Evolutionary conservation across 2,329 filamentous ascomycete species (phyloP), one percentile per base, ranked within the genome.

Genomic region (Aspergillus sp.): DNA sequence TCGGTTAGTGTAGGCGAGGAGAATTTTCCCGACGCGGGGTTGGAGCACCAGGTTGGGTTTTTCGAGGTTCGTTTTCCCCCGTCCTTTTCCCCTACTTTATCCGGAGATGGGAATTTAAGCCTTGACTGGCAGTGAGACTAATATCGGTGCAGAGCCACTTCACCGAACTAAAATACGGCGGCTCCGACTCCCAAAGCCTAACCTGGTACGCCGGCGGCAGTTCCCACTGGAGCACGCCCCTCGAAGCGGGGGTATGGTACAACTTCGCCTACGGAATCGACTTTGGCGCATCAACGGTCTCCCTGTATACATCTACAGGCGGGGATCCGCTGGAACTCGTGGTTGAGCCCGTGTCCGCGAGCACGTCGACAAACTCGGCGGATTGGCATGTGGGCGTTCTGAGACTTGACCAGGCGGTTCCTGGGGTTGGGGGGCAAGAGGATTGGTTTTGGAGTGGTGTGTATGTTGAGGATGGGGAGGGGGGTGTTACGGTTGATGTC

Each of bases 241-340:
- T 89, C 74, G 81, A 81, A 57, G 81, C 88, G 1, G 85, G 83
- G 46, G 84, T 87, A 11, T 92, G 89, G 89, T 89, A 92, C 75
- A 92, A 92, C 72, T 82, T 91, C 69, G 89, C 89, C 52, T 91
- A 91, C 70, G 88, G 88, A 73, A 90, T 91, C 63, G 85, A 92
- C 79, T 92, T 92, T 69, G 77, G 76, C 17, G 83, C 80, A 45
- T 79, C 83, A 66, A 86, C 82, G 5, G 88, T 92, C 31, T 84
- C 84, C 13, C 87, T 91, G 76, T 91, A 88, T 84, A 87, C 91
- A 75, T 90, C 87, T 0, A 88, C 86, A 17, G 89, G 87, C 41
- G 79, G 80, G 15, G 82, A 83, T 41, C 77, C 83, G 22, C 78
- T 92, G 23, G 81, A 77, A 59, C 82, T 85, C 71, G 84, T 84